Conservation (phyloP, 2,329 filamentous ascomycete species). For the Magnaporthiopsis incrustans region DNA sequence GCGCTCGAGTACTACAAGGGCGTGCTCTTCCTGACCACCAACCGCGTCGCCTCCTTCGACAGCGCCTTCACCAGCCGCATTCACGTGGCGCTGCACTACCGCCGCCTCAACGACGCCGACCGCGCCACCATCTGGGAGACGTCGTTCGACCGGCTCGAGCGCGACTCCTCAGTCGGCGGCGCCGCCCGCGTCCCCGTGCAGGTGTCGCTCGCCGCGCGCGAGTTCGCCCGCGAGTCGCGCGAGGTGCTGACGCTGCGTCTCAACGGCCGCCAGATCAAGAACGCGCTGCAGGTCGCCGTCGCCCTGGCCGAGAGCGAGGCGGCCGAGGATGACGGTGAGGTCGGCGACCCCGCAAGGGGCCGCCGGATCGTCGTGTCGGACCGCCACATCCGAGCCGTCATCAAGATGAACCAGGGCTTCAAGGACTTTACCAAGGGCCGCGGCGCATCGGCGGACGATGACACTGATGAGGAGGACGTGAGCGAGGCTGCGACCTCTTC, state of each 20-base stretch:
- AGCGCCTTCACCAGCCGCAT: slow-evolving; percentile 40
- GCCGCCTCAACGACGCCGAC: slow-evolving; percentile 30
- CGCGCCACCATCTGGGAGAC: slow-evolving; percentile 36
- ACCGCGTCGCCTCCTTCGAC: slow-evolving; percentile 39
- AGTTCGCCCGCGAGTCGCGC: slow-evolving; percentile 28
- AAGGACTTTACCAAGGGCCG: slow-evolving; percentile 21
- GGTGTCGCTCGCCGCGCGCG: slow-evolving; percentile 28
- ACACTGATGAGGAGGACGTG: slow-evolving; percentile 3
- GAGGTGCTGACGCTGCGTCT: slow-evolving; percentile 31
- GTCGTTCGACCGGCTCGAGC: slow-evolving; percentile 36
- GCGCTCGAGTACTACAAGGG: slow-evolving; percentile 44
- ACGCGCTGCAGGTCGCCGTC: slow-evolving; percentile 34
- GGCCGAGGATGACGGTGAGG: neutral
- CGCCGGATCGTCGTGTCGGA: slow-evolving; percentile 22
- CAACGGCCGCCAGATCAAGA: slow-evolving; percentile 30
- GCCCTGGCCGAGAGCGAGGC: slow-evolving; percentile 29
- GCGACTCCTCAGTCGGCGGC: slow-evolving; percentile 24
- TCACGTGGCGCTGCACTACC: slow-evolving; percentile 40
- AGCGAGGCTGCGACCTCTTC: no score
- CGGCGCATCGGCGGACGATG: neutral
- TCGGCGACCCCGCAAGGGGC: slow-evolving; percentile 26
- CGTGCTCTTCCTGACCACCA: slow-evolving; percentile 42
- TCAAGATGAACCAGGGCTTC: slow-evolving; percentile 29
- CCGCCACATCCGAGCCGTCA: slow-evolving; percentile 25
- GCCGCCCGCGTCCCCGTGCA: slow-evolving; percentile 19